Evolutionary conservation across 306 rosid species (phyloP), one percentile per base, ranked within the genome.

Genomic region (Datisca glomerata): DNA sequence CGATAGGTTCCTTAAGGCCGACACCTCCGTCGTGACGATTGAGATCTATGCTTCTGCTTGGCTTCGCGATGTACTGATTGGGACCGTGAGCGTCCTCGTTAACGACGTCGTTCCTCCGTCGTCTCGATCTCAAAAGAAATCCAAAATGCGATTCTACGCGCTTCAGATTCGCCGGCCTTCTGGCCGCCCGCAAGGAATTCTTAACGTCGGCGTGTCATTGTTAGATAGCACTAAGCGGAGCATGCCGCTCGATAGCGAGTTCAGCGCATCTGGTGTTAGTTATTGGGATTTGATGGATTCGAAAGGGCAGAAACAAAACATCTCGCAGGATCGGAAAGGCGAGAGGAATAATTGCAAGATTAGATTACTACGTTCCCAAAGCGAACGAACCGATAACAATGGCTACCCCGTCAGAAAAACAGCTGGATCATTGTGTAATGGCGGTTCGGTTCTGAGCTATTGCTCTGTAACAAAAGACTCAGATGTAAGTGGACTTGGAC

Each of bases 101-200:
- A 22, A 41, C 25, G 68, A 69, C 53, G 71, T 83, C 17, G 34
- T 84, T 2, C 76, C 80, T 2, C 25, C 73, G 0, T 50, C 70
- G 0, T 4, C 51, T 0, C 27, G 18, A 1, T 22, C 49, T 3
- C 37, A 49, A 1, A 70, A 63, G 49, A 73, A 68, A 28, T 62
- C 73, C 1, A 80, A 68, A 19, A 64, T 66, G 42, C 49, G 78
- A 3, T 70, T 72, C 39, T 45, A 80, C 2, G 61, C 79, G 0
- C 67, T 89, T 6, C 93, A 83, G 51, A 52, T 89, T 24, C 79
- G 81, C 16, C 73, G 84, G 0, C 86, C 95, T 0, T 83, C 86
- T 0, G 97, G 95, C 14, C 84, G 86, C 0, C 75, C 86, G 0
- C 73, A 75, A 25, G 95, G 97, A 13, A 73, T 73, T 27, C 80